phyloP scores from a whole-genome alignment of 345 rosid species.

The Viola odorata region DNA sequence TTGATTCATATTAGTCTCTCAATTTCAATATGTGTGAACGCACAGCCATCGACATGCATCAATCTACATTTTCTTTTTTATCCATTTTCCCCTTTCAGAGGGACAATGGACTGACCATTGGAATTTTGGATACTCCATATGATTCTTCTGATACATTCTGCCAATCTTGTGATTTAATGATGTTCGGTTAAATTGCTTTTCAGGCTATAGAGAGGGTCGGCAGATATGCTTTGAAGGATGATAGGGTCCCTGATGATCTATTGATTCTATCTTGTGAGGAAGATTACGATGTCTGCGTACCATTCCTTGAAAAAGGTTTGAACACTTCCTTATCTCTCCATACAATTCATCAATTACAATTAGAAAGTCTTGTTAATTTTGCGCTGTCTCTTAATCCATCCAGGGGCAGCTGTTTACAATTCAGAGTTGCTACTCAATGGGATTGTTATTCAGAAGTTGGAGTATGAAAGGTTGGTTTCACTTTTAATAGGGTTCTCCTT shows the following conservation, averaged over 20 bases:
- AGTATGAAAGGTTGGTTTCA: conserved; percentile 50
- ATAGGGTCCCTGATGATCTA: conserved; percentile 26
- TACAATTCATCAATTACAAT: not conserved
- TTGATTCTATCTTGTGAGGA: conserved; percentile 64
- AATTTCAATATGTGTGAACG: too few relatives aligned
- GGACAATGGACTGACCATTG: not conserved
- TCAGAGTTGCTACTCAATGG: conserved; percentile 69
- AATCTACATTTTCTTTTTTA: too few relatives aligned
- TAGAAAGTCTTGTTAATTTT: not conserved
- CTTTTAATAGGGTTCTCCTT: not conserved
- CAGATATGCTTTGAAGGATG: conserved; percentile 18
- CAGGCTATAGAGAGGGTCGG: conserved; percentile 37
- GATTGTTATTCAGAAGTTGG: conserved; percentile 62
- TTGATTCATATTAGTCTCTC: too few relatives aligned
- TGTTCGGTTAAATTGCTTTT: conserved; percentile 9
- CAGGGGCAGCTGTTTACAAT: conserved; percentile 49
- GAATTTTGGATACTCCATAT: not conserved
- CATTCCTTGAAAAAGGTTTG: conserved; percentile 48
- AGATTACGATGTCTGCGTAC: conserved; percentile 47
- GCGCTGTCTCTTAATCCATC: conserved; percentile 7
- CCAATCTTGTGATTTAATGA: conserved; percentile 5
- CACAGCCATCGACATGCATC: too few relatives aligned
- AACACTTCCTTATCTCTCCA: not conserved
- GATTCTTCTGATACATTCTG: not conserved
- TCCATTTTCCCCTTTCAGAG: too few relatives aligned